phyloP scores from a whole-genome alignment of 2,329 filamentous ascomycete genomes.

The Cladosporium halotolerans region DNA sequence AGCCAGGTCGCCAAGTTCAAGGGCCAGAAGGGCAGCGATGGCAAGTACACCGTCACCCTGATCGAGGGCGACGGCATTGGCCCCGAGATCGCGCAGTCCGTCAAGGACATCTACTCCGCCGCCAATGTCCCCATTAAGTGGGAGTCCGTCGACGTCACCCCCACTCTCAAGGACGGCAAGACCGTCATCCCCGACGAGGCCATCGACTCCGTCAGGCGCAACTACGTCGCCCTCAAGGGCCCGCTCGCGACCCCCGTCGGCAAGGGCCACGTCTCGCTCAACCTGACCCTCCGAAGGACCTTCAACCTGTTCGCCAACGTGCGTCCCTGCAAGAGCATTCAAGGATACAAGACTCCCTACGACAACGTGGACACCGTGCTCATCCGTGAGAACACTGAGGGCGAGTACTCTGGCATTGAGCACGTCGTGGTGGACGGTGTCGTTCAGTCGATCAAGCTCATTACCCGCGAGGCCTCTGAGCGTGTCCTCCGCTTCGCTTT shows the following conservation, averaged over 20 bases:
- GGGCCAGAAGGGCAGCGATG: conserved; percentile 81
- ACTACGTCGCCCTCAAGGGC: conserved; percentile 97
- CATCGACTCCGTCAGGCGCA: conserved; percentile 87
- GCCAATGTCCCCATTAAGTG: conserved; percentile 95
- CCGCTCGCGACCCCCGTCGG: conserved; percentile 96
- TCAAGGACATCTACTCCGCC: conserved; percentile 97
- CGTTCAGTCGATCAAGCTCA: conserved; percentile 99
- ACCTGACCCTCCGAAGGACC: conserved; percentile 94
- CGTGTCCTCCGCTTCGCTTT: conserved; percentile 95
- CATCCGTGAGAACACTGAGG: conserved; percentile 99
- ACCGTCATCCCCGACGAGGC: conserved; percentile 89
- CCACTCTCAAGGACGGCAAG: conserved; percentile 87
- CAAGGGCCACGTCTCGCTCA: conserved; percentile 98
- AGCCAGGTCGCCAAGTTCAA: conserved; percentile 86
- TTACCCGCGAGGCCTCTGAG: conserved; percentile 90
- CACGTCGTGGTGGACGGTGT: conserved; percentile 97
- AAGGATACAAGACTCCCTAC: conserved; percentile 97
- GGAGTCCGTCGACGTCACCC: conserved; percentile 96
- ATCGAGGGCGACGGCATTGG: conserved; percentile 99
- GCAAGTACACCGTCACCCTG: conserved; percentile 90
- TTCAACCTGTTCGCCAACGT: conserved; percentile 99
- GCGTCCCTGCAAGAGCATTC: conserved; percentile 93
- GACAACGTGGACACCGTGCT: conserved; percentile 94
- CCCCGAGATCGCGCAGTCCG: conserved; percentile 92
- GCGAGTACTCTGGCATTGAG: conserved; percentile 98